These are phyloP conservation scores for Chrysosporium keratinophilum DNA, from an alignment of 2,329 filamentous ascomycete genomes.

Conservation along the genomic window DNA sequence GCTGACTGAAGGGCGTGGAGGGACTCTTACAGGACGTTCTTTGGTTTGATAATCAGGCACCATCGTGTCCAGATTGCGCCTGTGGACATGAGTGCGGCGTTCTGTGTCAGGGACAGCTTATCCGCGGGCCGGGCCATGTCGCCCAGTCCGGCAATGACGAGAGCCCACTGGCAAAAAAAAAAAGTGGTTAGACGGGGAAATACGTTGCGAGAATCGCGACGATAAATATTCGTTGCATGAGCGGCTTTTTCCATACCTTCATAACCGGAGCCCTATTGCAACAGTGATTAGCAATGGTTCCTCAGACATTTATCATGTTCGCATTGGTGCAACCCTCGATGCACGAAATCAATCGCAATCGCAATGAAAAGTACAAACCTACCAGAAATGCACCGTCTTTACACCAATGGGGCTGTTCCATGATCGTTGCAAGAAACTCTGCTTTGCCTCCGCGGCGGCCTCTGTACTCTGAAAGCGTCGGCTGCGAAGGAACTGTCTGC, in stretches of 20 bases:
- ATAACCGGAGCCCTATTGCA: constrained; percentile 73
- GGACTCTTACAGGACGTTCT: constrained; percentile 69
- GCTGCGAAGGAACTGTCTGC: constrained; percentile 38
- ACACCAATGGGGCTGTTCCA: constrained; percentile 72
- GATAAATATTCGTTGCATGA: neutral
- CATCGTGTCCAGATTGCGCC: constrained; percentile 96
- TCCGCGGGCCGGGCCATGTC: constrained; percentile 87
- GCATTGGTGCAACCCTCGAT: neutral
- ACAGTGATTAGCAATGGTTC: neutral
- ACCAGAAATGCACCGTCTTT: constrained; percentile 99
- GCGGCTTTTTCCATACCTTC: constrained; percentile 47
- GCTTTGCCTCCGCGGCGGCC: constrained; percentile 36
- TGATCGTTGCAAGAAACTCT: constrained; percentile 59
- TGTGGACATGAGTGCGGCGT: constrained; percentile 77
- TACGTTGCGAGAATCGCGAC: neutral
- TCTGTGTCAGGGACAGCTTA: constrained; percentile 87
- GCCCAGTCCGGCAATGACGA: constrained; percentile 83
- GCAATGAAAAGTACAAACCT: constrained; percentile 16
- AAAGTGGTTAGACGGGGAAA: constrained; percentile 6
- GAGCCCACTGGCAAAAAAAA: constrained; percentile 57
- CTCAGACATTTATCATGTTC: neutral
- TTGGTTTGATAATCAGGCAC: constrained; percentile 94
- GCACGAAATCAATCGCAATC: neutral
- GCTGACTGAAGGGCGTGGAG: neutral
- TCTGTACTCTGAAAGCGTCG: constrained; percentile 64